Evolutionary conservation across 257 asterid genomes (phyloP).

Genomic region (Oldenlandia corymbosa): DNA sequence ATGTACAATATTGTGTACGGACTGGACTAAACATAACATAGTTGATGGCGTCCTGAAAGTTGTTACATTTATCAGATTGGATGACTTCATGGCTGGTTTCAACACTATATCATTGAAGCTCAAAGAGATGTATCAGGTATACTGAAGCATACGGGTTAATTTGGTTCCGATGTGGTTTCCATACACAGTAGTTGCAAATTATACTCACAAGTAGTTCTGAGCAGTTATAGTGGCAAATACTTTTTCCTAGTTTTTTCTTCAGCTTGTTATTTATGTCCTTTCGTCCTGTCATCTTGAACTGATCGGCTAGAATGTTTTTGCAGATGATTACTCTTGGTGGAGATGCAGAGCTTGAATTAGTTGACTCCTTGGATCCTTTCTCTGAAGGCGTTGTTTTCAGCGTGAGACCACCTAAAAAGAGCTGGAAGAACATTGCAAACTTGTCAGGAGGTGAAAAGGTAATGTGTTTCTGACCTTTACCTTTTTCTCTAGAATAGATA

Average conservation of each 20-base stretch:
- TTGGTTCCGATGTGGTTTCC: background rate
- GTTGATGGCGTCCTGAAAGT: background rate
- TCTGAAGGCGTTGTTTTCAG: conserved; percentile 99
- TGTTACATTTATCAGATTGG: conserved; percentile 53
- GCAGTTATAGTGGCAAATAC: background rate
- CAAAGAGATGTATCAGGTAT: conserved; percentile 99
- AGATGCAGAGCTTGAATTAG: conserved; percentile 93
- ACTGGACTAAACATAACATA: background rate
- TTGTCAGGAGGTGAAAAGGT: conserved; percentile 99
- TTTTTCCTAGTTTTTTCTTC: background rate
- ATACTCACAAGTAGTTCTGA: background rate
- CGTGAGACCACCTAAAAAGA: conserved; percentile 96
- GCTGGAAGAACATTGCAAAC: conserved; percentile 98
- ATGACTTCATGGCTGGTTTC: conserved; percentile 96
- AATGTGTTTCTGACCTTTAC: conserved; percentile 1
- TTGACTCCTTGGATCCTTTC: conserved; percentile 96
- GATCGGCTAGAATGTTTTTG: conserved; percentile 6
- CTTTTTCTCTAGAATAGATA: background rate
- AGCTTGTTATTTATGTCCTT: background rate
- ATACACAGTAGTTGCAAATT: background rate
- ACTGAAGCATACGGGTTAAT: background rate
- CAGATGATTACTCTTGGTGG: conserved; percentile 99
- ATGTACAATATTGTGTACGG: no score
- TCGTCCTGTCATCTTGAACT: background rate
- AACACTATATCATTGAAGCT: conserved; percentile 86